Conservation (phyloP, 2,329 filamentous ascomycete species). For the Aspergillus pseudoglaucus region DNA sequence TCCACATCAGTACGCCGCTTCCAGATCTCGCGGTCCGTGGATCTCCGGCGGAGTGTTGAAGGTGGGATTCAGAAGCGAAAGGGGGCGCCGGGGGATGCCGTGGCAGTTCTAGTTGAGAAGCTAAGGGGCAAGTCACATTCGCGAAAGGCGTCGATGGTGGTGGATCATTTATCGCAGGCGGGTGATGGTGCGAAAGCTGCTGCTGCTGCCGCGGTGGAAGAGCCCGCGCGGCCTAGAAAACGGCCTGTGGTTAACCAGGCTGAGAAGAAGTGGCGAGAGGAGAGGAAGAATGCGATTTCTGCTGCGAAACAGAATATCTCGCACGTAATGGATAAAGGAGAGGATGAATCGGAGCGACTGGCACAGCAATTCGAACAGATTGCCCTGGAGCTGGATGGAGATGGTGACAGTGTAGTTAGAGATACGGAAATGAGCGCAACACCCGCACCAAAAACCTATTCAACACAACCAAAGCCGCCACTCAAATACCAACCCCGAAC, state of each 20-base stretch:
- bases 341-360: slow-evolving; percentile 37
- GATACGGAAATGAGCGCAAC: slow-evolving; percentile 16
- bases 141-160: slow-evolving; percentile 27
- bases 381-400: slow-evolving; percentile 35
- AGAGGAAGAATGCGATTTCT: slow-evolving; percentile 26
- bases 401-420: slow-evolving; percentile 1
- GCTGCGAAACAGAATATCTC: slow-evolving; percentile 30
- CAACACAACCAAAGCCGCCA: slow-evolving; percentile 17
- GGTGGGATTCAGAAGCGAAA: slow-evolving; percentile 33
- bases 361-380: slow-evolving; percentile 38
- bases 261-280: slow-evolving; percentile 32
- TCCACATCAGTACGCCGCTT: slow-evolving; percentile 30
- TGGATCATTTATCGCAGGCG: slow-evolving; percentile 13
- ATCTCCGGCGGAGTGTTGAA: slow-evolving; percentile 20
- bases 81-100: slow-evolving; percentile 16
- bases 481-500: slow-evolving; percentile 33
- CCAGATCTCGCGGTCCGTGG: slow-evolving; percentile 30
- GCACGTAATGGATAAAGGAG: slow-evolving; percentile 31
- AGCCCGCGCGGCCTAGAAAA: slow-evolving; percentile 23
- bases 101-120: slow-evolving; percentile 38
- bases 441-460: slow-evolving; percentile 3
- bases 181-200: slow-evolving; percentile 10
- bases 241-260: slow-evolving; percentile 36
- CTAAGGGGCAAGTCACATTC: slow-evolving; percentile 27
- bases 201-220: slow-evolving; percentile 5